Percentiles rank a stretch among this genome's conserved stretches.
These are phyloP conservation scores for Pseudogymnoascus sp. DNA, from an alignment of 2,329 filamentous ascomycete species.

Conservation along the genomic window DNA sequence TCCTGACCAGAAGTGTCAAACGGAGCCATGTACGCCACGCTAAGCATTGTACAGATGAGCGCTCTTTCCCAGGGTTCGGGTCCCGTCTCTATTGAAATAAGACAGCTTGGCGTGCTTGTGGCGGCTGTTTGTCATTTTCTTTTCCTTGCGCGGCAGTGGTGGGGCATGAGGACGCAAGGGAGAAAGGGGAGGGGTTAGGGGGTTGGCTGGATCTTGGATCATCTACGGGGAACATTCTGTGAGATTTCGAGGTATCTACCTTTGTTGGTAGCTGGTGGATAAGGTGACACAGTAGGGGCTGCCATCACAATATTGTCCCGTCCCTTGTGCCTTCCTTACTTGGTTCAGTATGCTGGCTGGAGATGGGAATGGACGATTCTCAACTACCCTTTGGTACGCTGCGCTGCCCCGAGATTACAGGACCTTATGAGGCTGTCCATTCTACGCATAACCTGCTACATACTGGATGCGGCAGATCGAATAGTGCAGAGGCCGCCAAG, in stretches of 20 bases:
- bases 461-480: neutral
- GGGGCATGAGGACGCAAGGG: neutral
- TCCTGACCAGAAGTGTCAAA: neutral
- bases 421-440: neutral
- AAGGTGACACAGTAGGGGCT: neutral
- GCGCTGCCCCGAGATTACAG: neutral
- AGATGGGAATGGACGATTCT: neutral
- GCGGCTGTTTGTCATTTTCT: neutral
- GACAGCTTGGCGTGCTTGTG: neutral
- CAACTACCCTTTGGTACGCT: neutral
- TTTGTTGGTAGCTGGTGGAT: neutral
- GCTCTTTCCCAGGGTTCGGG: neutral
- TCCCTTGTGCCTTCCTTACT: neutral
- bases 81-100: neutral
- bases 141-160: neutral
- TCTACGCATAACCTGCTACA: neutral
- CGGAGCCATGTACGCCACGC: neutral
- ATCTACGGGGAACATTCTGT: neutral
- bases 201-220: neutral
- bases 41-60: neutral
- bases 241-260: neutral
- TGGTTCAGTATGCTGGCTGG: neutral
- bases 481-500: neutral
- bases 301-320: neutral
- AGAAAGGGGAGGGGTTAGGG: neutral